A percentile compares a stretch with the other conserved stretches of the same genome.
These are phyloP conservation scores for Phylloporus scabripes DNA, from an alignment of 768 basidiomycete species.

Conservation along the genomic window DNA sequence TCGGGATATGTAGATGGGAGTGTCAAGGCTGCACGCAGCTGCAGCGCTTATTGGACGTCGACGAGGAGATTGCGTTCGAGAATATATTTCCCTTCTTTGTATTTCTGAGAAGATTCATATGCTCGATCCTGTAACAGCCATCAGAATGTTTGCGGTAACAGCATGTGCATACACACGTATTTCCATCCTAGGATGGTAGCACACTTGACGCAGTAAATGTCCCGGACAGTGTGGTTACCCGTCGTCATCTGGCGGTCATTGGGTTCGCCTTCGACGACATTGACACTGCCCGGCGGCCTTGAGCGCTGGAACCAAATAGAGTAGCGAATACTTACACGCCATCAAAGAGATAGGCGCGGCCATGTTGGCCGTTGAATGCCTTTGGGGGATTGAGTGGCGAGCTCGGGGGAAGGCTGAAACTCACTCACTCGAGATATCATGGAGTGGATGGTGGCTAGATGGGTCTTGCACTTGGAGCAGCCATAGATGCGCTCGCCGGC, in stretches of 20 bases:
- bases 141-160: background rate
- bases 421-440: slow-evolving; percentile 80
- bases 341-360: slow-evolving; percentile 91
- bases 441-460: slow-evolving; percentile 84
- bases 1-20: slow-evolving; percentile 6
- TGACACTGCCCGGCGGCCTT: slow-evolving; percentile 55
- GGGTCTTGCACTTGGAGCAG: slow-evolving; percentile 81
- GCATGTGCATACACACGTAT: slow-evolving; percentile 56
- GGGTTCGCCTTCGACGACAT: slow-evolving; percentile 84
- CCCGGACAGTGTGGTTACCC: slow-evolving; percentile 91
- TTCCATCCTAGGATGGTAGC: slow-evolving; percentile 89
- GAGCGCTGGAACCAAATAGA: slow-evolving; percentile 9
- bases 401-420: background rate
- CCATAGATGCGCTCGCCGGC: slow-evolving; percentile 83
- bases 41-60: slow-evolving; percentile 63
- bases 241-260: slow-evolving; percentile 96
- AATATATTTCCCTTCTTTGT: slow-evolving; percentile 98
- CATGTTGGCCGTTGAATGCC: slow-evolving; percentile 98
- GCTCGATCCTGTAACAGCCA: slow-evolving; percentile 70
- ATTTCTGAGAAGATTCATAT: slow-evolving; percentile 85
- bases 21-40: slow-evolving; percentile 5
- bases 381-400: slow-evolving; percentile 31
- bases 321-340: slow-evolving; percentile 62
- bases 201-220: slow-evolving; percentile 93
- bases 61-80: slow-evolving; percentile 88